These are phyloP conservation scores for Albatrellus sp. DNA, from an alignment of 1,284 basidiomycete genomes.

Conservation along the genomic window DNA sequence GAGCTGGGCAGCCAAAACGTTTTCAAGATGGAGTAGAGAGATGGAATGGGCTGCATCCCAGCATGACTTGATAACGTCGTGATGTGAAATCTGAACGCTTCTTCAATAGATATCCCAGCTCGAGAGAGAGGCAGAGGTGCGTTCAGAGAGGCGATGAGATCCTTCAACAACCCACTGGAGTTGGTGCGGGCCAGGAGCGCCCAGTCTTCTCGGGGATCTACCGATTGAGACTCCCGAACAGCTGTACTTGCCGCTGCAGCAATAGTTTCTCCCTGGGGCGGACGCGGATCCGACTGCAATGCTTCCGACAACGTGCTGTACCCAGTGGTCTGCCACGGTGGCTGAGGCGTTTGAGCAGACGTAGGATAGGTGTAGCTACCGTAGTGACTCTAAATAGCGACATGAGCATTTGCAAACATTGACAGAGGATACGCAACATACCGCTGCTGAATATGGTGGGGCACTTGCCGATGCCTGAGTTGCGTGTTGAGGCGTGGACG, in stretches of 20 bases:
- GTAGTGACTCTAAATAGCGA: conserved; percentile 1
- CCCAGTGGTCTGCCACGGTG: conserved; percentile 7
- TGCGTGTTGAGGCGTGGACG: conserved; percentile 3
- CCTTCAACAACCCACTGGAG: conserved; percentile 39
- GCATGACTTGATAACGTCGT: conserved; percentile 36
- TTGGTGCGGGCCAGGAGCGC: conserved; percentile 37
- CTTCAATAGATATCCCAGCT: conserved; percentile 48
- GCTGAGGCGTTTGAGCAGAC: not conserved
- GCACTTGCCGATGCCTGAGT: conserved; percentile 4
- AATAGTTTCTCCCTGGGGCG: conserved; percentile 4
- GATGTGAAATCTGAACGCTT: conserved; percentile 62
- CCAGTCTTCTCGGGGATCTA: conserved; percentile 53
- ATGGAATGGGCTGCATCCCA: conserved; percentile 41
- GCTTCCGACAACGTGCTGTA: conserved; percentile 13
- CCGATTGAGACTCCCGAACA: conserved; percentile 21
- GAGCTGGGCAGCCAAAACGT: conserved; percentile 71
- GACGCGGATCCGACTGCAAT: conserved; percentile 12
- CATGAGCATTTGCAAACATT: not conserved
- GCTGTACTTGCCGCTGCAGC: conserved; percentile 15
- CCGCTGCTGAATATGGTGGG: conserved; percentile 8
- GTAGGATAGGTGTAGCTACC: conserved; percentile 8
- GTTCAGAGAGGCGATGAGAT: conserved; percentile 39
- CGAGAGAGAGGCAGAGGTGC: conserved; percentile 45
- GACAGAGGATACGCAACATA: conserved; percentile 1
- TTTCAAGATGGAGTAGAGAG: conserved; percentile 57